Conservation (phyloP, 805 yeast species). For the Grigorovia transvaalensis region DNA sequence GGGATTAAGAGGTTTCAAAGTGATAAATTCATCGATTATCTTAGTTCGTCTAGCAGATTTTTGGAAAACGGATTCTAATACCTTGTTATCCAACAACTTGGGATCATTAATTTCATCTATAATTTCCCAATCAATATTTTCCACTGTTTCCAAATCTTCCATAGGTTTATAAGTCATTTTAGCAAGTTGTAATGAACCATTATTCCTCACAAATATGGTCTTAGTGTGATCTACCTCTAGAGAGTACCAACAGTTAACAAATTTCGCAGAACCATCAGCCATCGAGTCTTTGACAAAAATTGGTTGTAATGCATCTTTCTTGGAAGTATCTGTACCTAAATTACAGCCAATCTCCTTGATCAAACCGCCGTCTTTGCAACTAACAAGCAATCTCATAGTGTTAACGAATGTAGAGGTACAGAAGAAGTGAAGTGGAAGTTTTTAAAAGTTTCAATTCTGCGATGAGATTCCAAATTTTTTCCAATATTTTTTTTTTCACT, state of each 20-base stretch:
- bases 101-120: slow-evolving; percentile 9
- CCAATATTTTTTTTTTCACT: not conserved
- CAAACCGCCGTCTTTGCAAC: slow-evolving; percentile 60
- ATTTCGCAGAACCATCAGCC: slow-evolving; percentile 29
- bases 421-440: no score
- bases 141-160: slow-evolving; percentile 6
- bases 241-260: slow-evolving; percentile 1
- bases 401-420: no score
- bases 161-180: slow-evolving; percentile 11
- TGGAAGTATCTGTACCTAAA: slow-evolving; percentile 72
- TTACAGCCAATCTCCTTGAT: slow-evolving; percentile 54
- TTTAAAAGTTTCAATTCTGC: not conserved
- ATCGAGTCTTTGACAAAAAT: slow-evolving; percentile 38
- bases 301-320: slow-evolving; percentile 56
- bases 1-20: slow-evolving; percentile 23
- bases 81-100: slow-evolving; percentile 14
- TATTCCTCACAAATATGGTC: slow-evolving; percentile 34
- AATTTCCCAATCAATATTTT: slow-evolving; percentile 16
- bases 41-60: slow-evolving; percentile 23
- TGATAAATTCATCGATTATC: slow-evolving; percentile 31
- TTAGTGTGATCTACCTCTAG: not conserved
- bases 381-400: slow-evolving; percentile 48
- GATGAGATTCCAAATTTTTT: slow-evolving; percentile 4
- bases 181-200: slow-evolving; percentile 35
- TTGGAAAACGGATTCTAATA: slow-evolving; percentile 14